phyloP scores from a whole-genome alignment of 2,329 filamentous ascomycete species.

The Sclerotinia nivalis region DNA sequence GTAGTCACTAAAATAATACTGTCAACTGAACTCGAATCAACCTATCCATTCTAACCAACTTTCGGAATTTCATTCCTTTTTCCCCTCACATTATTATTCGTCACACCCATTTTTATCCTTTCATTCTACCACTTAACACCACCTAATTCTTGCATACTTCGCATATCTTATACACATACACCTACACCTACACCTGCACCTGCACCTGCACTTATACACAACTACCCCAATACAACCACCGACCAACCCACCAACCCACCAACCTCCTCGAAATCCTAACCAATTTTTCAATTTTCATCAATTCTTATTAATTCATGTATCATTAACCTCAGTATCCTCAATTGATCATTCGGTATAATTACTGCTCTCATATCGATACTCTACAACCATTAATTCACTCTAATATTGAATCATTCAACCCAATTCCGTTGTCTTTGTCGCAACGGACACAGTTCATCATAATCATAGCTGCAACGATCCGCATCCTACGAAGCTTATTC shows the following conservation, averaged over 20 bases:
- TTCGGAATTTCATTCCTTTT: neutral
- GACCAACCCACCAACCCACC: slow-evolving; percentile 12
- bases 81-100: neutral
- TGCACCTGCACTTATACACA: neutral
- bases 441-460: slow-evolving; percentile 10
- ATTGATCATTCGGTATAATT: neutral
- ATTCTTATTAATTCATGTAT: neutral
- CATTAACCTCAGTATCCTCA: neutral
- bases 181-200: neutral
- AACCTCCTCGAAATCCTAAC: slow-evolving; percentile 8
- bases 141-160: neutral
- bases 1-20: neutral
- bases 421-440: slow-evolving; percentile 20
- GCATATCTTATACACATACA: neutral
- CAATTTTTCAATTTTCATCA: neutral
- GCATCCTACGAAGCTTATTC: slow-evolving; percentile 12
- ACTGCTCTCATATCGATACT: neutral
- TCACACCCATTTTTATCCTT: neutral
- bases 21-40: neutral
- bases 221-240: neutral
- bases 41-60: neutral
- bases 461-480: slow-evolving; percentile 1
- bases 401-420: slow-evolving; percentile 22
- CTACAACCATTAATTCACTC: slow-evolving; percentile 9
- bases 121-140: neutral